Evolutionary conservation across 495 filamentous ascomycete species (phyloP).

Genomic region (Penicillium coffeae): DNA sequence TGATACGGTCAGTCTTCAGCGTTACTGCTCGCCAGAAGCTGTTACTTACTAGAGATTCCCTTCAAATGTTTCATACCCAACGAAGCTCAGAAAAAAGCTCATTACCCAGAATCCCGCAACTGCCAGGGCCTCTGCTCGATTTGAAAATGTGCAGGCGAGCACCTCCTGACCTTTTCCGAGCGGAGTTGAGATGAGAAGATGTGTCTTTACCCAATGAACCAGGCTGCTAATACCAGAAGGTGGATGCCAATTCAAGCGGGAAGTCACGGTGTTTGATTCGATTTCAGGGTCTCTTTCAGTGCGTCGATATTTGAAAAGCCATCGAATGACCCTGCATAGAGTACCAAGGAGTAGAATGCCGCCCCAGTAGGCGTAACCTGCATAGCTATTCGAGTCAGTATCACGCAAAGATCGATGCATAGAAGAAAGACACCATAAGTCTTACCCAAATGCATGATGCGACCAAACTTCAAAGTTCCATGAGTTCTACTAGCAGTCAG

Average conservation of each 20-base stretch:
- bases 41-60: slow-evolving; percentile 40
- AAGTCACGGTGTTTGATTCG: slow-evolving; percentile 8
- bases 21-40: not conserved
- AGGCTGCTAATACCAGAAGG: slow-evolving; percentile 1
- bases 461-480: slow-evolving; percentile 37
- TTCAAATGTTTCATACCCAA: slow-evolving; percentile 33
- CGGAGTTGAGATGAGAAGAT: slow-evolving; percentile 34
- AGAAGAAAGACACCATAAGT: not conserved
- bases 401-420: not conserved
- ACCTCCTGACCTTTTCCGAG: slow-evolving; percentile 23
- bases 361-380: slow-evolving; percentile 35
- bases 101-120: slow-evolving; percentile 39
- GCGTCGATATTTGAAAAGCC: slow-evolving; percentile 2
- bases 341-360: slow-evolving; percentile 25
- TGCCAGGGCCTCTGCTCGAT: slow-evolving; percentile 36
- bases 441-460: slow-evolving; percentile 37
- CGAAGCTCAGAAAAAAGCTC: slow-evolving; percentile 32
- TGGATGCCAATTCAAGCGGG: not conserved
- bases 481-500: slow-evolving; percentile 20
- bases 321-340: slow-evolving; percentile 16
- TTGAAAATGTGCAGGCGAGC: slow-evolving; percentile 38
- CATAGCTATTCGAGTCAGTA: slow-evolving; percentile 14
- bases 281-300: not conserved
- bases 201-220: slow-evolving; percentile 26
- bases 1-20: slow-evolving; percentile 11